Base-by-base conservation (phyloP, 805 yeast genomes). In the Candida hispaniensis region DNA sequence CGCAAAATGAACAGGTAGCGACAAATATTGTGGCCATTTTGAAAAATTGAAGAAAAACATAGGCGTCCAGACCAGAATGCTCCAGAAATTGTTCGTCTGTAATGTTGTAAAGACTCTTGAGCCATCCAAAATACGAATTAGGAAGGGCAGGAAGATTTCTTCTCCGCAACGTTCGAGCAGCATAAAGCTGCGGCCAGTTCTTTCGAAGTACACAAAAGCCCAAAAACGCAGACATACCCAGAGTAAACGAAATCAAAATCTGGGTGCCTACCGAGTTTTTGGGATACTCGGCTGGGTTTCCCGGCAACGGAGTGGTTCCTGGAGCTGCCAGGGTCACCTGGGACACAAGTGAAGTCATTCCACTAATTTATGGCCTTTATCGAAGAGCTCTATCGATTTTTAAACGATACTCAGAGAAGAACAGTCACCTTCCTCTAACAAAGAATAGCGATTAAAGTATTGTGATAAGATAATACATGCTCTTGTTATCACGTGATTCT, bases 1-100 rank as follows among this genome's bases (percentile, higher is more conserved):
- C 85, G 47, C 81, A 71, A 2, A 80, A 40, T 29, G 81, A 67
- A 49, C 85, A 76, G 1, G 70, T 58, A 2, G 71, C 56, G 14
- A 88, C 56, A 6, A 81, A 60, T 51, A 73, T 72, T 30, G 86
- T 80, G 42, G 91, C 71, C 80, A 85, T 81, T 42, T 80, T 77
- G 67, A 91, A 91, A 53, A 88, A 86, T 3, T 85, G 85, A 18
- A 88, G 58, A 50, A 81, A 88, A 30, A 91, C 97, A 58, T 71
- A 85, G 1, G 96, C 96, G 59, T 88, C 98, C 26, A 88, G 58
- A 0, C 98, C 98, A 2, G 96, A 94, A 49, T 76, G 78, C 42
- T 83, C 88, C 33, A 88, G 64, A 2, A 91, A 69, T 40, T 83
- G 85, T 10, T 69, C 64, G 46, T 88, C 97, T 15, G 67, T 63